phyloP scores from a whole-genome alignment of 2,329 filamentous ascomycete species.

The Thyridium curvatum region DNA sequence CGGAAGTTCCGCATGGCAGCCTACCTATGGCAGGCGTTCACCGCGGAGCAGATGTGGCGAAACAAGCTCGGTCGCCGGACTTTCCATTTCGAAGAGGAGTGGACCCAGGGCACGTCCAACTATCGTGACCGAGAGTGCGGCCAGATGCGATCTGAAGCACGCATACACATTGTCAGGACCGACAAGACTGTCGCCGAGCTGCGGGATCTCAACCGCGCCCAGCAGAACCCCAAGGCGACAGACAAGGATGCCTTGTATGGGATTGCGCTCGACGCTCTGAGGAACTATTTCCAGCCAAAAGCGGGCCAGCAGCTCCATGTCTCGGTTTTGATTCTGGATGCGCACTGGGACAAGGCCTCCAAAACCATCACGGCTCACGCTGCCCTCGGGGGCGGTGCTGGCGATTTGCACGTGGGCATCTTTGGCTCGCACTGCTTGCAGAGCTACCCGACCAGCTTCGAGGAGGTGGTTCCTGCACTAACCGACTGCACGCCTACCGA shows the following conservation, averaged over 20 bases:
- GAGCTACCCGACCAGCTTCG: conserved; percentile 81
- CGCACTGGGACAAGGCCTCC: conserved; percentile 73
- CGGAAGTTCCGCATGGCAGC: conserved; percentile 92
- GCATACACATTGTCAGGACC: conserved; percentile 76
- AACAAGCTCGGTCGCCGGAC: conserved; percentile 79
- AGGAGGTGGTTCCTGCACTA: conserved; percentile 86
- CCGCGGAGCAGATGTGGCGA: conserved; percentile 90
- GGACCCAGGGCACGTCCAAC: conserved; percentile 78
- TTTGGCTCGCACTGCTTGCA: conserved; percentile 91
- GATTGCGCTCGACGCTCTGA: conserved; percentile 73
- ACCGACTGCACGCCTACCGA: conserved; percentile 88
- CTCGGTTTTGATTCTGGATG: conserved; percentile 77
- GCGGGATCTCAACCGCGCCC: conserved; percentile 67
- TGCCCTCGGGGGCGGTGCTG: conserved; percentile 68
- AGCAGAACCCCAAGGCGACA: conserved; percentile 66
- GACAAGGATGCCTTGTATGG: conserved; percentile 68
- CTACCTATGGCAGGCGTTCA: conserved; percentile 96
- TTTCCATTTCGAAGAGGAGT: conserved; percentile 92
- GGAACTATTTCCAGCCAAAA: conserved; percentile 65
- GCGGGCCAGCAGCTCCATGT: conserved; percentile 83
- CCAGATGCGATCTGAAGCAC: conserved; percentile 83
- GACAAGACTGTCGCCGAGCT: conserved; percentile 83
- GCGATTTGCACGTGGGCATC: conserved; percentile 75
- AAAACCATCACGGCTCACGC: conserved; percentile 75
- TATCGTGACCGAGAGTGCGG: conserved; percentile 64